These are phyloP conservation scores for Penicillium lividum DNA, from an alignment of 495 filamentous ascomycete species.

Conservation along the genomic window DNA sequence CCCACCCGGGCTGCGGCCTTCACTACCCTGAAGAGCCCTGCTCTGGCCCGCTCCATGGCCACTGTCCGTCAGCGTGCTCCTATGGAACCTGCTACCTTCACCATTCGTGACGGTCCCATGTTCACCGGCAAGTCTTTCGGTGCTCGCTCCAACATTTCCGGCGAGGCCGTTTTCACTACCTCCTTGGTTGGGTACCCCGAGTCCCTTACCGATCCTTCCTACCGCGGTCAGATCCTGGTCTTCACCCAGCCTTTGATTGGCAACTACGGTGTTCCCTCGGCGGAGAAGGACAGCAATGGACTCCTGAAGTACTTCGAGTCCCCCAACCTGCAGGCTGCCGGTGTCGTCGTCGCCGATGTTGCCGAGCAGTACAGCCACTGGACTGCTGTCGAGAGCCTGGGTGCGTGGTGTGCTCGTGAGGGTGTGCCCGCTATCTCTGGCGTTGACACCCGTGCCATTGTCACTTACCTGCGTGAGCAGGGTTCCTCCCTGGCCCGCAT, in stretches of 20 bases:
- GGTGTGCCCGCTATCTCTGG: slow-evolving; percentile 95
- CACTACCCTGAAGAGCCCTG: slow-evolving; percentile 49
- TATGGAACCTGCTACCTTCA: slow-evolving; percentile 86
- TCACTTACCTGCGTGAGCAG: slow-evolving; percentile 92
- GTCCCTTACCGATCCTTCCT: slow-evolving; percentile 97
- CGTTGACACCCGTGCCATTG: slow-evolving; percentile 94
- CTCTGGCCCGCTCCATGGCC: slow-evolving; percentile 64
- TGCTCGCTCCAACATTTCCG: slow-evolving; percentile 86
- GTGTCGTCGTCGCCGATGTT: slow-evolving; percentile 93
- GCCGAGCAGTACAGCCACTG: slow-evolving; percentile 95
- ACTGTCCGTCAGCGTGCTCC: slow-evolving; percentile 68
- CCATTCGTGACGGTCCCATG: slow-evolving; percentile 91
- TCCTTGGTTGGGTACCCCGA: slow-evolving; percentile 95
- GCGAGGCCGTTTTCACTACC: slow-evolving; percentile 94
- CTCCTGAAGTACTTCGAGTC: slow-evolving; percentile 93
- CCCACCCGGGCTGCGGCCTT: slow-evolving; percentile 54
- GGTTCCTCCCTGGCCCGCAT: slow-evolving; percentile 94
- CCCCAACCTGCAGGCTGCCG: slow-evolving; percentile 92
- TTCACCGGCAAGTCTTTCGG: slow-evolving; percentile 94
- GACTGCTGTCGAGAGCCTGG: slow-evolving; percentile 93
- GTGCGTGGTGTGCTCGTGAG: slow-evolving; percentile 93
- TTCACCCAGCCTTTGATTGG: slow-evolving; percentile 99
- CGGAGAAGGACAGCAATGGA: slow-evolving; percentile 71
- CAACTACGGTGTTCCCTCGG: slow-evolving; percentile 93
- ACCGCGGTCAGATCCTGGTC: slow-evolving; percentile 96